Evolutionary conservation across 1,284 basidiomycete genomes (phyloP).

Genomic region (Ceratobasidium sp.): DNA sequence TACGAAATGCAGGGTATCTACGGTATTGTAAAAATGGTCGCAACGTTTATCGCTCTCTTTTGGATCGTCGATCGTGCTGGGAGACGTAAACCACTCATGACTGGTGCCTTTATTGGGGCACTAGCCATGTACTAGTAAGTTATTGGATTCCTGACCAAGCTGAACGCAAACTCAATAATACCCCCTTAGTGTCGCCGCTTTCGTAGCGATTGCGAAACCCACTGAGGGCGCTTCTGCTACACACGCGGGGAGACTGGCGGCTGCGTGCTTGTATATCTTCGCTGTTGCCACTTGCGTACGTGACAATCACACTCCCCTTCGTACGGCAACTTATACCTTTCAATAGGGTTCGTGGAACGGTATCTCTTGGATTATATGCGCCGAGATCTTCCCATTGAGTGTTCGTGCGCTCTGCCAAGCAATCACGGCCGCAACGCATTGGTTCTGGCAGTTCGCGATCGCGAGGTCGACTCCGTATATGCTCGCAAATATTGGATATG

Average conservation of each 20-base stretch:
- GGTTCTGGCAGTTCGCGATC: not conserved
- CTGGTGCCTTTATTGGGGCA: slow-evolving; percentile 61
- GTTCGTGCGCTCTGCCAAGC: slow-evolving; percentile 17
- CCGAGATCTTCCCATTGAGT: slow-evolving; percentile 15
- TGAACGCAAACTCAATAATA: no score
- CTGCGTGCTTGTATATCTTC: slow-evolving; percentile 5
- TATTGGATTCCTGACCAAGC: not conserved
- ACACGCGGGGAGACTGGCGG: not conserved
- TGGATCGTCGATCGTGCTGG: slow-evolving; percentile 55
- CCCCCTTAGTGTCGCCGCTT: not conserved
- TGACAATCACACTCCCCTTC: not conserved
- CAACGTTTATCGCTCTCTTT: slow-evolving; percentile 29
- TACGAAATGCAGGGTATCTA: slow-evolving; percentile 58
- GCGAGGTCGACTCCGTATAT: slow-evolving; percentile 14
- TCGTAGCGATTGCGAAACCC: slow-evolving; percentile 10
- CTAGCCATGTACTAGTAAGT: slow-evolving; percentile 57
- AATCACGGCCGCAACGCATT: slow-evolving; percentile 4
- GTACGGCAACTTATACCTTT: no score
- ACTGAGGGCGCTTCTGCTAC: not conserved
- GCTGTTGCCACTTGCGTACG: slow-evolving; percentile 8
- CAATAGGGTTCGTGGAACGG: slow-evolving; percentile 11
- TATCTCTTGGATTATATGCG: slow-evolving; percentile 25
- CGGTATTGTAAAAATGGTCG: slow-evolving; percentile 60
- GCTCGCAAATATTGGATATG: slow-evolving; percentile 17
- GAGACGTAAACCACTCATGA: slow-evolving; percentile 61